Evolutionary conservation across 2,329 filamentous ascomycete genomes (phyloP).

Genomic region (Phialocephala subalpina): DNA sequence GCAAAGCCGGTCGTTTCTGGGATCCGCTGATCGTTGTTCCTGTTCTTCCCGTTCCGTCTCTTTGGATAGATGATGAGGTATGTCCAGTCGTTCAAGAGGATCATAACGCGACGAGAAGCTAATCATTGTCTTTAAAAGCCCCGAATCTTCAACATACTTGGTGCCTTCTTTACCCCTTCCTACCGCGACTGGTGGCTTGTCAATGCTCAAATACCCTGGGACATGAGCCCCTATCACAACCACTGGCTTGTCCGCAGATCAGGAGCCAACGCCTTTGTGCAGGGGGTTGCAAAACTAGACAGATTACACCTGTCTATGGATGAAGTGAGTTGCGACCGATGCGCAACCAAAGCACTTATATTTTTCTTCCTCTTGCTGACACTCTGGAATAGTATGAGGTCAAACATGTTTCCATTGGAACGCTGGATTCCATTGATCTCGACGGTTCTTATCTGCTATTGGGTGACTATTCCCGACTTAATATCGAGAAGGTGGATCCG

Average conservation of each 20-base stretch:
- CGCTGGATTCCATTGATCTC: neutral
- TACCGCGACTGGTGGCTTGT: slow-evolving; percentile 3
- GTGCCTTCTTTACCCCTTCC: slow-evolving; percentile 3
- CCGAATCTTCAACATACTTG: slow-evolving; percentile 1
- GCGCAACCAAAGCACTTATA: neutral
- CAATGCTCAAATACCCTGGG: neutral
- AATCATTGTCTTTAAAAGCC: neutral
- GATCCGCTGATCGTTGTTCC: neutral
- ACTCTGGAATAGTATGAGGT: neutral
- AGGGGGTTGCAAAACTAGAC: neutral
- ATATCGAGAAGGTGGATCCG: slow-evolving; percentile 5
- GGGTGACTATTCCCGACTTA: slow-evolving; percentile 1
- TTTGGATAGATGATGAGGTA: neutral
- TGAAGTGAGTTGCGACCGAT: slow-evolving; percentile 2
- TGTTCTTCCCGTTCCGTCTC: slow-evolving; percentile 3
- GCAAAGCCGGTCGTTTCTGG: slow-evolving; percentile 1
- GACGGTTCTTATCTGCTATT: slow-evolving; percentile 2
- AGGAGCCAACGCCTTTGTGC: neutral
- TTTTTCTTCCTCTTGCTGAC: neutral
- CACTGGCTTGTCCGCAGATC: slow-evolving; percentile 1
- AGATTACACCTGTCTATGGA: neutral
- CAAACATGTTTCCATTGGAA: slow-evolving; percentile 1
- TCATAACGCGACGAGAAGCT: neutral
- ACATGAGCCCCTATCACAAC: slow-evolving; percentile 3
- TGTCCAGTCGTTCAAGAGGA: neutral